These are phyloP conservation scores for Peltaster fructicola DNA, from an alignment of 2,329 filamentous ascomycete genomes.

Conservation along the genomic window DNA sequence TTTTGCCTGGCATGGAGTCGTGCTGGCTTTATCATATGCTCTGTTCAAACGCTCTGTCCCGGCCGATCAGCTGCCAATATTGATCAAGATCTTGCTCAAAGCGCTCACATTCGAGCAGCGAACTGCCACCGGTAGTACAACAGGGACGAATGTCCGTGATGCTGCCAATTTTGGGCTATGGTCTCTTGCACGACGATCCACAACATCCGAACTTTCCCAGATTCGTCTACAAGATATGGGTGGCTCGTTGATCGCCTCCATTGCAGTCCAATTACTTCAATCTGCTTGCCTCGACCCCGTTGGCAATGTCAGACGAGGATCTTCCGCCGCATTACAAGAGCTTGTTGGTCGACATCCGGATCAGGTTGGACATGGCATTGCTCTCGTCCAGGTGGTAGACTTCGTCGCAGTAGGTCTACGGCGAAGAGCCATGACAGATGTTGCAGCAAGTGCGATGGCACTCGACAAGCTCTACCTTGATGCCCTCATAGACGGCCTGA, in stretches of 20 bases:
- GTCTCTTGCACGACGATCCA: slow-evolving; percentile 77
- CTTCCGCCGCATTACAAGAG: slow-evolving; percentile 87
- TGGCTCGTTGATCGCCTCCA: slow-evolving; percentile 35
- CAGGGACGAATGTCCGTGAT: slow-evolving; percentile 82
- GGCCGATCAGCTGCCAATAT: slow-evolving; percentile 48
- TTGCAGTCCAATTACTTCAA: slow-evolving; percentile 67
- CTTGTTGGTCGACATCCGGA: slow-evolving; percentile 85
- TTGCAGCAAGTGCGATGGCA: slow-evolving; percentile 50
- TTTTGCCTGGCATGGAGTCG: slow-evolving; percentile 80
- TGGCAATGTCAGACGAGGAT: slow-evolving; percentile 82
- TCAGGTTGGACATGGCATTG: slow-evolving; percentile 62
- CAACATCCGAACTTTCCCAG: slow-evolving; percentile 48
- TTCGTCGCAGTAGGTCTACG: slow-evolving; percentile 87
- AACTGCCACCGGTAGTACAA: slow-evolving; percentile 63
- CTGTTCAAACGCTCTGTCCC: slow-evolving; percentile 73
- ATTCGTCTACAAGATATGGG: too few relatives aligned
- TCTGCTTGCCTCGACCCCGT: slow-evolving; percentile 74
- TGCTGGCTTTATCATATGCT: slow-evolving; percentile 70
- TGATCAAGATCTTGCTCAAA: slow-evolving; percentile 59
- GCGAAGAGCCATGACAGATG: slow-evolving; percentile 61
- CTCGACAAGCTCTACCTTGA: slow-evolving; percentile 47
- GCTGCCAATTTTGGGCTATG: slow-evolving; percentile 93
- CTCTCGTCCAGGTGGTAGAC: slow-evolving; percentile 75
- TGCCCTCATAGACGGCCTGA: slow-evolving; percentile 50
- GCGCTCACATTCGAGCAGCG: slow-evolving; percentile 81